Conservation (phyloP, 1,139 yeast genomes). For the Candida neerlandica region DNA sequence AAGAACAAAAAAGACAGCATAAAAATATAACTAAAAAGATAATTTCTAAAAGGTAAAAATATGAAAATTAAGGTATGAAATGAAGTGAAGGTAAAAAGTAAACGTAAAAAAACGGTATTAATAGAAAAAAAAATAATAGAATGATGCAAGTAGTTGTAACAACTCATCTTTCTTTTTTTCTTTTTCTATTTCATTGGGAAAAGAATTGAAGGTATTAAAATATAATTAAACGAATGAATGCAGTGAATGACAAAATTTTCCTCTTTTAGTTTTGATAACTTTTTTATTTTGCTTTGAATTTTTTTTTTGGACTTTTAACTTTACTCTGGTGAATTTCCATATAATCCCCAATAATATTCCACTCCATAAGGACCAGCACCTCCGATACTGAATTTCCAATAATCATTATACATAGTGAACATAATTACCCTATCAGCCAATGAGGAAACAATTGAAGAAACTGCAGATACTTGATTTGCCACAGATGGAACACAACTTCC, state of each 20-base stretch:
- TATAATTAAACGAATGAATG: slow-evolving; percentile 5
- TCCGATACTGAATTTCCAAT: slow-evolving; percentile 55
- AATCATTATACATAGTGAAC: slow-evolving; percentile 75
- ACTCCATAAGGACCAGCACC: slow-evolving; percentile 64
- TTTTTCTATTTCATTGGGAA: neutral
- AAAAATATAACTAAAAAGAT: neutral
- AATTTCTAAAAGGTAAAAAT: neutral
- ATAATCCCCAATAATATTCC: slow-evolving; percentile 77
- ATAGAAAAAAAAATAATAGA: neutral
- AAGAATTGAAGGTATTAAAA: slow-evolving; percentile 5
- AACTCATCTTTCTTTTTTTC: neutral
- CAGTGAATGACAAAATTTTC: neutral
- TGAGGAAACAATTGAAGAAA: slow-evolving; percentile 53
- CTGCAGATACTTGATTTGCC: slow-evolving; percentile 62
- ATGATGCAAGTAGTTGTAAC: neutral
- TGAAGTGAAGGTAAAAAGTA: neutral
- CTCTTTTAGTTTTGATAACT: neutral
- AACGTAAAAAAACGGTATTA: neutral
- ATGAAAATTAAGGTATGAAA: neutral
- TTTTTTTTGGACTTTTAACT: neutral
- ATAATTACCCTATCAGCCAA: slow-evolving; percentile 61
- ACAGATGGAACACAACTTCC: slow-evolving; percentile 74
- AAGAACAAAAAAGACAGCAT: neutral
- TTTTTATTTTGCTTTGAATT: neutral
- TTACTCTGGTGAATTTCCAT: slow-evolving; percentile 28